Evolutionary conservation across 73 alveolate genomes (phyloP), one percentile per base, ranked within the genome.

Genomic region (Paramecium octaurelia): DNA sequence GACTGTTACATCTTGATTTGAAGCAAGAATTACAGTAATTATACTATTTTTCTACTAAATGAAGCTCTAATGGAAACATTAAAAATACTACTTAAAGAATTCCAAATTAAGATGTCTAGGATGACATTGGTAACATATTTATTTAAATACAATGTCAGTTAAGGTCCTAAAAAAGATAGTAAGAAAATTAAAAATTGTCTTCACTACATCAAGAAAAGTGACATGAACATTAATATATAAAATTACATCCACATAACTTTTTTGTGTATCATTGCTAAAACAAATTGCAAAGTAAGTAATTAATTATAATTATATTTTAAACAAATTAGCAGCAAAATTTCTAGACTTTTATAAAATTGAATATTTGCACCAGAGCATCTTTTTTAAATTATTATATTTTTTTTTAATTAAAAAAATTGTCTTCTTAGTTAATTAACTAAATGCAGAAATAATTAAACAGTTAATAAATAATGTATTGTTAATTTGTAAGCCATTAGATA

Each of bases 191-290:
- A 38, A 38, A 38, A 1, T 38, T 9, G 9, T 38, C 9, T 38
- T 4, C 2, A 27, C 0, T 27, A 27, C 0, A 1, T 27, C 0
- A 38, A 38, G 44, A 97, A 16, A 96, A 97, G 87, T 97, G 99
- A 98, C 96, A 95, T 31, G 96, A 94, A 58, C 95, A 96, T 68
- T 92, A 86, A 58, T 85, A 93, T 46, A 96, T 93, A 92, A 64
- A 97, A 92, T 85, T 95, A 43, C 92, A 84, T 54, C 99, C 99
- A 27, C 31, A 27, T 27, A 1, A 1, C 31, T 27, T 1, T 27
- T 27, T 27, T 27, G 31, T 27, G 31, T 38, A 40, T 40, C 48
- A 40, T 40, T 8, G 7, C 48, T 16, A 40, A 40, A 7, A 40
- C 48, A 0, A 40, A 40, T 36, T 36, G 9, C 9, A 6, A 36